A percentile compares a stretch with the other conserved stretches of the same genome.
These are phyloP conservation scores for Paraphoma chrysanthemicola DNA, from an alignment of 2,329 filamentous ascomycete species.

Conservation along the genomic window DNA sequence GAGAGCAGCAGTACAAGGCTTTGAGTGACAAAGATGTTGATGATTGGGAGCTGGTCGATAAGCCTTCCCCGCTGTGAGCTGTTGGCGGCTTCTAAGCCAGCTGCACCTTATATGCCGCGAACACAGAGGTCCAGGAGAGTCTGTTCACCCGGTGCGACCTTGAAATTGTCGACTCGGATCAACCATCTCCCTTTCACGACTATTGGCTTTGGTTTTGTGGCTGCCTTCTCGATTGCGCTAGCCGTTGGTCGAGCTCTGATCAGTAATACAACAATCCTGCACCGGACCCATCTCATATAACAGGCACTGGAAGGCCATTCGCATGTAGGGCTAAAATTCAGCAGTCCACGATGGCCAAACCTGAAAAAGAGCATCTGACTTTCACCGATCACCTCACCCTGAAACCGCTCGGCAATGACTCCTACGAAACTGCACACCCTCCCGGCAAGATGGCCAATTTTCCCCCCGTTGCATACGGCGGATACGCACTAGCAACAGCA, in stretches of 20 bases:
- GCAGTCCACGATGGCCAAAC: conserved; percentile 4
- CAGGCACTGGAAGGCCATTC: not conserved
- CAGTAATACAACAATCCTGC: not conserved
- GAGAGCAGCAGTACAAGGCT: conserved; percentile 3
- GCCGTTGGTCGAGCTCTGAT: too few relatives aligned
- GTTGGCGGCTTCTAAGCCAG: not conserved
- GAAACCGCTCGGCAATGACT: conserved; percentile 9
- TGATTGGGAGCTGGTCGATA: conserved; percentile 9
- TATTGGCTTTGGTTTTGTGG: not conserved
- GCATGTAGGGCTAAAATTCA: not conserved
- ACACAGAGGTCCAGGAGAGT: too few relatives aligned
- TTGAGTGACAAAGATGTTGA: conserved; percentile 7
- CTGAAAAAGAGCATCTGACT: not conserved
- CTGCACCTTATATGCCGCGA: not conserved
- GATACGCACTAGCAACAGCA: conserved; percentile 52
- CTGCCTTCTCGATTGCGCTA: too few relatives aligned
- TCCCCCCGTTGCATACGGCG: conserved; percentile 53
- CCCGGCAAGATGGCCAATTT: conserved; percentile 50
- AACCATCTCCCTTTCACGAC: too few relatives aligned
- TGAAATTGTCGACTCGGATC: too few relatives aligned
- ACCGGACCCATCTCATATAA: not conserved
- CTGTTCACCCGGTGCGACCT: too few relatives aligned
- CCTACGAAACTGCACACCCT: conserved; percentile 22
- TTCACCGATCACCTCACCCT: conserved; percentile 25
- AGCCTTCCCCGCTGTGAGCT: not conserved